Evolutionary conservation across 768 basidiomycete species (phyloP).

Genomic region (Postia placenta): DNA sequence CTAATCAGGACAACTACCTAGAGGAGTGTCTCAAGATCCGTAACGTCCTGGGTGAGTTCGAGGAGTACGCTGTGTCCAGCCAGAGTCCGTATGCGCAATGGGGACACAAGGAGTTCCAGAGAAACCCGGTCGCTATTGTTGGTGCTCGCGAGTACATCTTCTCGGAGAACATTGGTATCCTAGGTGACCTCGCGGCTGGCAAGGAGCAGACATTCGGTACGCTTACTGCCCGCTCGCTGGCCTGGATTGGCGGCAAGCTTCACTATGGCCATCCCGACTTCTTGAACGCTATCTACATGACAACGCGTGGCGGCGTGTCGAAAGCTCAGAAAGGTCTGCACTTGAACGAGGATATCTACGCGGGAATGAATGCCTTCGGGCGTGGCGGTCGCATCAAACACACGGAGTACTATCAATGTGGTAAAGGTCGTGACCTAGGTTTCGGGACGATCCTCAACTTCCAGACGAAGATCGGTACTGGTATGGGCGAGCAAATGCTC

Average conservation of each 20-base stretch:
- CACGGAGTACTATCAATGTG: conserved; percentile 98
- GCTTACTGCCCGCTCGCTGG: conserved; percentile 89
- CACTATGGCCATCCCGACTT: conserved; percentile 99
- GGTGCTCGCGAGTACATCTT: conserved; percentile 99
- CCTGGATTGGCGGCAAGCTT: conserved; percentile 97
- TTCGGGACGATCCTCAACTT: conserved; percentile 99
- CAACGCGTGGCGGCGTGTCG: conserved; percentile 94
- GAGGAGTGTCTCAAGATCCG: conserved; percentile 99
- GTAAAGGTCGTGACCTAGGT: conserved; percentile 96
- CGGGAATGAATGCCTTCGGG: conserved; percentile 97
- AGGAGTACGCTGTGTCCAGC: conserved; percentile 79
- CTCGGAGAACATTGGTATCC: conserved; percentile 98
- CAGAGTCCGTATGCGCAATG: conserved; percentile 92
- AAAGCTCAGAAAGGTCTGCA: conserved; percentile 99
- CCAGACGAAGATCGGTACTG: conserved; percentile 99
- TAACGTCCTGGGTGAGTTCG: conserved; percentile 96
- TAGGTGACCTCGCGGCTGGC: conserved; percentile 96
- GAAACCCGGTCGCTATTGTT: conserved; percentile 90
- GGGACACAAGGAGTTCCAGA: conserved; percentile 83
- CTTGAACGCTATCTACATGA: conserved; percentile 97
- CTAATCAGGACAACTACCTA: conserved; percentile 99
- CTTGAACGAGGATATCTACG: conserved; percentile 99
- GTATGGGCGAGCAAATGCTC: conserved; percentile 99
- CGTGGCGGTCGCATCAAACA: conserved; percentile 98
- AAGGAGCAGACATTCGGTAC: conserved; percentile 99